Evolutionary conservation across 2,329 filamentous ascomycete species (phyloP), one percentile per base, ranked within the genome.

Genomic region (Calonectria henricotiae): DNA sequence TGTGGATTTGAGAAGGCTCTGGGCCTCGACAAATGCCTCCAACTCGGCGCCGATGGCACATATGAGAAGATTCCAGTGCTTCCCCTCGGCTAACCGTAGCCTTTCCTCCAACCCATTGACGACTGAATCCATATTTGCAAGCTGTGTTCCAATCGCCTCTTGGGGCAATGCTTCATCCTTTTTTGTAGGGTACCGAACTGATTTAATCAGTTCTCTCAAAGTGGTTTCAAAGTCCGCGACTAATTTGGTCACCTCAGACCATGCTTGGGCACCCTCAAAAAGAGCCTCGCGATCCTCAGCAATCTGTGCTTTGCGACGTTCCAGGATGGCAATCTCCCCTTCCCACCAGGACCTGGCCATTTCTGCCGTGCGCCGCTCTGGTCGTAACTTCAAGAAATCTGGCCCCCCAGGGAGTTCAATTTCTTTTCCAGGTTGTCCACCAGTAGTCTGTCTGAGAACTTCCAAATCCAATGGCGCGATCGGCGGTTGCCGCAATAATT

Each of bases 21-120:
- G 86, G 1, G 90, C 91, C 75, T 91, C 88, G 37, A 83, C 83
- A 70, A 93, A 91, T 2, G 91, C 91, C 69, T 92, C 90, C 1
- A 93, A 78, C 79, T 94, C 93, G 0, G 93, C 93, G 0, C 93
- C 92, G 39, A 96, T 90, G 12, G 92, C 93, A 62, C 90, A 93
- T 5, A 95, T 90, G 20, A 96, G 85, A 17, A 95, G 82, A 67
- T 92, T 95, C 93, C 93, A 96, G 17, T 87, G 86, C 67, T 88
- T 88, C 1, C 85, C 82, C 70, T 93, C 89, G 0, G 91, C 91
- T 2, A 86, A 78, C 1, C 85, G 82, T 30, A 91, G 76, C 23
- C 87, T 86, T 17, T 85, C 81, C 64, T 90, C 86, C 4, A 96
- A 81, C 3, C 87, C 86, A 0, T 77, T 74, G 13, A 92, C 86